Percentiles rank a stretch among this genome's conserved stretches.
Conservation (phyloP, 306 rosid genomes). For the Carpinus fangiana region DNA sequence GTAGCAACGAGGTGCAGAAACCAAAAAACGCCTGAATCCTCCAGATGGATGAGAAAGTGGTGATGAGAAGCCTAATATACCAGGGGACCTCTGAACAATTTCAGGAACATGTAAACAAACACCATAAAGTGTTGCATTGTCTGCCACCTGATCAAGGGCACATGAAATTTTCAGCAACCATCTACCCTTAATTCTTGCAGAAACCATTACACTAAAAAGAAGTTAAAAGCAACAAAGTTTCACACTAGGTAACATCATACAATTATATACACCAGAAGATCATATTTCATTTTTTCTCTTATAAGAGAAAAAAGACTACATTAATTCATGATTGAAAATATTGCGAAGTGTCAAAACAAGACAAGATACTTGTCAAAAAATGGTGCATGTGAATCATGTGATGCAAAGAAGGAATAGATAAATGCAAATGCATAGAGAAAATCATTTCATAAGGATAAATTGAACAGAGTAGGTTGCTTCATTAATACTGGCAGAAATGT, state of each 20-base stretch:
- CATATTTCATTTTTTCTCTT: not conserved
- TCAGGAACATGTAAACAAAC: slow-evolving; percentile 91
- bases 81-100: slow-evolving; percentile 97
- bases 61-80: slow-evolving; percentile 61
- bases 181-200: slow-evolving; percentile 19
- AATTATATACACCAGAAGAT: not conserved
- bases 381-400: too few relatives aligned
- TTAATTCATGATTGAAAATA: not conserved
- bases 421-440: not conserved
- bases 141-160: slow-evolving; percentile 68
- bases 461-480: not conserved
- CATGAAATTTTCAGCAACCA: slow-evolving; percentile 39
- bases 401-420: not conserved
- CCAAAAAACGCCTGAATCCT: slow-evolving; percentile 75
- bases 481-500: not conserved
- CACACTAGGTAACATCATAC: not conserved
- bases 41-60: slow-evolving; percentile 55
- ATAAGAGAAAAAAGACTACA: not conserved
- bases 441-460: not conserved
- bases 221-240: slow-evolving; percentile 20
- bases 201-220: slow-evolving; percentile 16
- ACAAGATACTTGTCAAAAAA: not conserved
- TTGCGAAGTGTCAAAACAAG: not conserved
- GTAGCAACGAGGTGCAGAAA: slow-evolving; percentile 96
- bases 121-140: slow-evolving; percentile 85